Percentiles rank a stretch among this genome's conserved stretches.
Conservation (phyloP, 108 stramenopile genomes). For the Pseudonitzschia multiseries region DNA sequence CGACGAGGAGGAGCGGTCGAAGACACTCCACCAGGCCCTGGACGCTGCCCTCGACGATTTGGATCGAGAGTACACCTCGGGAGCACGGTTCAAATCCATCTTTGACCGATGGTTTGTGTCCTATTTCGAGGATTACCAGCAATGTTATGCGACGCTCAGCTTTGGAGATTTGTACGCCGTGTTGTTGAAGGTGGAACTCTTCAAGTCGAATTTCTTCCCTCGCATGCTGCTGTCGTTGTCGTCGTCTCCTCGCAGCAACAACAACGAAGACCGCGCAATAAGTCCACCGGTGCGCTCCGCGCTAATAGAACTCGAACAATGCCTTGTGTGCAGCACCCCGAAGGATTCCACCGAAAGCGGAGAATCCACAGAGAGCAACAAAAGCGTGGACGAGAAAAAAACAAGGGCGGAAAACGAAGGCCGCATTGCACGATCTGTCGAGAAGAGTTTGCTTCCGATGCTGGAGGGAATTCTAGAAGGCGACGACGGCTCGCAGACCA, state of each 20-base stretch:
- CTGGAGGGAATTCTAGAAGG: constrained; percentile 16
- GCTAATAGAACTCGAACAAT: not conserved
- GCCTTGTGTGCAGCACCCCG: not conserved
- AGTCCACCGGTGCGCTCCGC: not conserved
- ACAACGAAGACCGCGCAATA: not conserved
- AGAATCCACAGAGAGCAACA: too few species aligned
- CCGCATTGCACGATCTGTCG: constrained; percentile 23
- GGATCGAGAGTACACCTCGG: constrained; percentile 62
- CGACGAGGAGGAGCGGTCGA: constrained; percentile 31
- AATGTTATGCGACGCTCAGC: constrained; percentile 68
- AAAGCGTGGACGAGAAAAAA: not conserved
- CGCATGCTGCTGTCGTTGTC: not conserved
- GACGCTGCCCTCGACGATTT: constrained; percentile 52
- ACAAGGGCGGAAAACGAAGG: constrained; percentile 10
- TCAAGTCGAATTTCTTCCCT: constrained; percentile 18
- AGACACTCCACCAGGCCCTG: constrained; percentile 58
- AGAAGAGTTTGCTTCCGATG: constrained; percentile 30
- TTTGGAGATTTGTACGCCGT: constrained; percentile 62
- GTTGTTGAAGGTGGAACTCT: constrained; percentile 62
- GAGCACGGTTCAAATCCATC: constrained; percentile 32
- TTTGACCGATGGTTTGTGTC: constrained; percentile 61
- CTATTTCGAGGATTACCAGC: constrained; percentile 66
- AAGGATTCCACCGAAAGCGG: too few species aligned
- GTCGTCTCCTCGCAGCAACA: not conserved
- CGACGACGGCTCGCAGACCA: not conserved